These are phyloP conservation scores for Neophaeococcomyces mojaviensis DNA, from an alignment of 2,329 filamentous ascomycete genomes.

Conservation along the genomic window DNA sequence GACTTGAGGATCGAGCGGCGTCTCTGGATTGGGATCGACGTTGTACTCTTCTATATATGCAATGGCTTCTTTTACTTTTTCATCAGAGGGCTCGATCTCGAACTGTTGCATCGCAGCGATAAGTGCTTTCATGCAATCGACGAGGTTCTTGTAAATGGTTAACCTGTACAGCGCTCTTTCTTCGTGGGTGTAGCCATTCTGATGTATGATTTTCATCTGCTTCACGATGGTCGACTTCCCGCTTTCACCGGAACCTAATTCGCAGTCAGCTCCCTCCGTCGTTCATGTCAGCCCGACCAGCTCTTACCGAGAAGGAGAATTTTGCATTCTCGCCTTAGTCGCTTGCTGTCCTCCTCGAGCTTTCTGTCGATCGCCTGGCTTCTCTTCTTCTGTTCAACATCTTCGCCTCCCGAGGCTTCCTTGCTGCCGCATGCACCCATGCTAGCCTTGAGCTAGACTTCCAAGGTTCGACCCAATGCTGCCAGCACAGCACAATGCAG, in stretches of 20 bases:
- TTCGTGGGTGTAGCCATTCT: constrained; percentile 92
- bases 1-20: constrained; percentile 70
- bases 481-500: constrained; percentile 4
- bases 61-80: constrained; percentile 65
- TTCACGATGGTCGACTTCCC: constrained; percentile 99
- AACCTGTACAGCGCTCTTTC: constrained; percentile 90
- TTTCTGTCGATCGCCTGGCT: constrained; percentile 92
- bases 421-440: constrained; percentile 96
- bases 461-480: background rate
- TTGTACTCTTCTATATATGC: constrained; percentile 80
- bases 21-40: constrained; percentile 82
- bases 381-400: constrained; percentile 88
- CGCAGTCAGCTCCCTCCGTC: constrained; percentile 6
- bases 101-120: constrained; percentile 90
- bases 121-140: constrained; percentile 92
- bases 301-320: constrained; percentile 81
- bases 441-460: constrained; percentile 13
- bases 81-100: constrained; percentile 67
- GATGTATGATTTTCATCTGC: constrained; percentile 99
- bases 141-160: constrained; percentile 95
- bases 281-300: constrained; percentile 13
- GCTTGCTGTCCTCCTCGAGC: constrained; percentile 88
- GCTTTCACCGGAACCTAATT: constrained; percentile 86
- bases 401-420: constrained; percentile 57
- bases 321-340: constrained; percentile 95